Evolutionary conservation across 305 asterid species (phyloP), one percentile per base, ranked within the genome.

Genomic region (Fraxinus sp.): DNA sequence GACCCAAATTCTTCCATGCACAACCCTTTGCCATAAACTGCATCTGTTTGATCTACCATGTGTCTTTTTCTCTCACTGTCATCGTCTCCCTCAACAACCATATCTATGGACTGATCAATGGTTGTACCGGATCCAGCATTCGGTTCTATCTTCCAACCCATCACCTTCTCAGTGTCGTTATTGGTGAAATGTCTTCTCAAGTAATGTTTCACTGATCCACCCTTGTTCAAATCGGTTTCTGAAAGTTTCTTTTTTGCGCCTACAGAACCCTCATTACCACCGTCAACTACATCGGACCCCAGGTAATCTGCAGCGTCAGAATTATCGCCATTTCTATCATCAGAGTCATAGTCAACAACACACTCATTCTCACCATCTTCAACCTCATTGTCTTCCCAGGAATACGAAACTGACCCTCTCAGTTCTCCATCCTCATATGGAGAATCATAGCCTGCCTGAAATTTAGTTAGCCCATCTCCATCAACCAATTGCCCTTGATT

Each of bases 391-490:
- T 87, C 95, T 85, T 90, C 97, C 95, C 89, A 92, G 0, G 89
- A 82, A 82, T 83, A 89, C 73, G 86, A 76, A 83, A 81, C 86
- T 3, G 97, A 88, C 79, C 90, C 94, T 87, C 94, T 91, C 83
- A 95, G 86, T 86, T 95, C 99, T 66, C 98, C 95, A 87, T 95
- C 99, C 90, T 92, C 99, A 26, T 87, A 93, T 5, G 99, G 94
- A 83, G 99, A 95, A 87, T 93, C 98, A 86, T 91, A 90, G 79
- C 90, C 95, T 87, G 77, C 93, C 80, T 85, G 89, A 68, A 80
- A 80, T 46, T 82, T 80, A 71, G 88, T 83, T 74, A 41, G 30
- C 22, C 79, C 83, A 81, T 86, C 88, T 62, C 79, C 88, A 83
- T 78, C 87, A 77, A 78, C 83, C 68, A 79, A 46, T 57, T 77